Percentiles rank a stretch among this genome's conserved stretches.
Evolutionary conservation across 2,329 filamentous ascomycete species (phyloP).

Genomic region (Colletotrichum kahawae): DNA sequence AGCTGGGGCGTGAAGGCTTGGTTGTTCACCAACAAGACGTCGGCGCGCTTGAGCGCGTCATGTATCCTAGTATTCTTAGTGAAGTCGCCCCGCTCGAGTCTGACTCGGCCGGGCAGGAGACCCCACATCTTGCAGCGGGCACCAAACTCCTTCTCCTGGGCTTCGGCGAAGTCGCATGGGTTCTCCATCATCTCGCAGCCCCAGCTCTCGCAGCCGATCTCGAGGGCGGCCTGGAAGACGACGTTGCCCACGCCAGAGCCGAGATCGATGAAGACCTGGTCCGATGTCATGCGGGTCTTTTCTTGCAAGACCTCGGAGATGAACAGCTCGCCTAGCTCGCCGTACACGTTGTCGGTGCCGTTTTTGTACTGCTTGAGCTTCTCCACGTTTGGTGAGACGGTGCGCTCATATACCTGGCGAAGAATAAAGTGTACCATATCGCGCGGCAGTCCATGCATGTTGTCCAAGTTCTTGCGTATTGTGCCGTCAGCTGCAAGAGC

Average conservation of each 20-base stretch:
- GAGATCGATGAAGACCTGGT: conserved; percentile 90
- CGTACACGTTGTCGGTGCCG: conserved; percentile 92
- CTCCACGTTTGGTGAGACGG: conserved; percentile 88
- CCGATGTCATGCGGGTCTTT: conserved; percentile 77
- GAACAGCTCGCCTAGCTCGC: conserved; percentile 87
- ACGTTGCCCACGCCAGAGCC: conserved; percentile 97
- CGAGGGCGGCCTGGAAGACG: conserved; percentile 88
- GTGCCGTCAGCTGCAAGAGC: conserved; percentile 71
- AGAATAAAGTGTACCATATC: conserved; percentile 81
- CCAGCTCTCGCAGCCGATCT: conserved; percentile 93
- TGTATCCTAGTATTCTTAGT: conserved; percentile 74
- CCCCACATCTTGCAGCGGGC: conserved; percentile 92
- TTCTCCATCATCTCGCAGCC: conserved; percentile 97
- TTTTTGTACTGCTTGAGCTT: conserved; percentile 84
- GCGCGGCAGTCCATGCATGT: conserved; percentile 71
- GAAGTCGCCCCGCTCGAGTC: conserved; percentile 84
- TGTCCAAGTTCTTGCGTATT: conserved; percentile 74
- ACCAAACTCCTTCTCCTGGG: conserved; percentile 82
- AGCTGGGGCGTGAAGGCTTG: conserved; percentile 90
- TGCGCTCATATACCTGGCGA: conserved; percentile 87
- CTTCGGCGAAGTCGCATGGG: conserved; percentile 79
- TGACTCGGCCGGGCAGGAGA: conserved; percentile 77
- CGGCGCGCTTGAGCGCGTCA: conserved; percentile 78
- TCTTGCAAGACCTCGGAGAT: conserved; percentile 80
- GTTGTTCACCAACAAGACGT: conserved; percentile 98